Conservation (phyloP, 352 stramenopile genomes). For the Globisporangium barbulae region DNA sequence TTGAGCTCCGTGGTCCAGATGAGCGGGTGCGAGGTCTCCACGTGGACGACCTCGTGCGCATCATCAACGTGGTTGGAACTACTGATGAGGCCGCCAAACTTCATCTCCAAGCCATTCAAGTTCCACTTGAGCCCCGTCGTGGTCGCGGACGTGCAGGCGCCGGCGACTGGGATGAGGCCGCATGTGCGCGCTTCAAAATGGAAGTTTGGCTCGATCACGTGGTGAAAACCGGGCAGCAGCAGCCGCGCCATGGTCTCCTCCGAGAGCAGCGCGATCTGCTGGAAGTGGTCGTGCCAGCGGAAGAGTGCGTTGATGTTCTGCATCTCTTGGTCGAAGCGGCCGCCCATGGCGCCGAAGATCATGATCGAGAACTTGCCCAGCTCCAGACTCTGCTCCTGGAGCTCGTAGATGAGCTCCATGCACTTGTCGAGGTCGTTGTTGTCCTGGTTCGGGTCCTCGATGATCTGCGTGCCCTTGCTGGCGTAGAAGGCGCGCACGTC, state of each 20-base stretch:
- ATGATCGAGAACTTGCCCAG: constrained; percentile 61
- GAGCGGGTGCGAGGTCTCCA: constrained; percentile 74
- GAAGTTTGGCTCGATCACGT: constrained; percentile 83
- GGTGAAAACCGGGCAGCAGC: constrained; percentile 49
- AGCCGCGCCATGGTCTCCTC: constrained; percentile 89
- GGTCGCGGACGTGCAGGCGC: constrained; percentile 66
- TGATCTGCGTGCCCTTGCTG: constrained; percentile 49
- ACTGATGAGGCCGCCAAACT: constrained; percentile 81
- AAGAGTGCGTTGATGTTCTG: constrained; percentile 93
- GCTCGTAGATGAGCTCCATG: constrained; percentile 58
- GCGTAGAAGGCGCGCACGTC: constrained; percentile 89
- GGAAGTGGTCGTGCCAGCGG: constrained; percentile 79
- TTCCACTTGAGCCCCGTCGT: constrained; percentile 92
- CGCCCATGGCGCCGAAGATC: constrained; percentile 94
- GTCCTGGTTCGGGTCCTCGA: constrained; percentile 87
- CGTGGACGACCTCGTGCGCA: constrained; percentile 40
- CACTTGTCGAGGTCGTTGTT: constrained; percentile 95
- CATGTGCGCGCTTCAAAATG: constrained; percentile 91
- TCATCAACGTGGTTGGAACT: constrained; percentile 80
- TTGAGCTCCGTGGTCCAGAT: constrained; percentile 89
- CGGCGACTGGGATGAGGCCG: constrained; percentile 91
- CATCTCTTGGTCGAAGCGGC: constrained; percentile 98
- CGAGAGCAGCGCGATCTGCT: constrained; percentile 84
- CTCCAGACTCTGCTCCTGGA: constrained; percentile 24
- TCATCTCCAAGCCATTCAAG: constrained; percentile 54